phyloP scores from a whole-genome alignment of 2,329 filamentous ascomycete genomes.

The Achaetomium macrosporum region DNA sequence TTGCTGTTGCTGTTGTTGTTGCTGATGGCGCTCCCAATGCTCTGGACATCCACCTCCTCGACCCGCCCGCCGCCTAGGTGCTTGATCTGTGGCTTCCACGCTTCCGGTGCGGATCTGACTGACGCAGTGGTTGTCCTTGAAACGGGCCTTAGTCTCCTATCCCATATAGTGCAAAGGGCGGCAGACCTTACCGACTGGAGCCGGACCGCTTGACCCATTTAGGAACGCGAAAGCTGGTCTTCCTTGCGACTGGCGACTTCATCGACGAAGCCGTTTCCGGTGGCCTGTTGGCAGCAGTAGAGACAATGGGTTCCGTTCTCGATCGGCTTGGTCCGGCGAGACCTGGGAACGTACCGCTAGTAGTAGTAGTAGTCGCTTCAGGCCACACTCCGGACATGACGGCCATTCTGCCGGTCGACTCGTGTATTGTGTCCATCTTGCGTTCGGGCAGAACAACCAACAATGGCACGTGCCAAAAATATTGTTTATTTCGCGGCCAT shows the following conservation, averaged over 20 bases:
- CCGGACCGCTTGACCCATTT: constrained; percentile 23
- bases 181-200: constrained; percentile 15
- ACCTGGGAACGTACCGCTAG: too few species aligned
- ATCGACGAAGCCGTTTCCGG: background rate
- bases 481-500: too few species aligned
- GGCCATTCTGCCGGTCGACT: too few species aligned
- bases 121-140: background rate
- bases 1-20: background rate
- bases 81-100: constrained; percentile 15
- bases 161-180: background rate
- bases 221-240: constrained; percentile 15
- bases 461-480: too few species aligned
- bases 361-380: too few species aligned
- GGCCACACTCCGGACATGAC: too few species aligned
- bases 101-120: background rate
- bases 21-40: too few species aligned
- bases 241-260: constrained; percentile 5
- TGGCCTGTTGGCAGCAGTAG: too few species aligned
- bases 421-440: too few species aligned
- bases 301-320: too few species aligned
- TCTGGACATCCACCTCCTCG: background rate
- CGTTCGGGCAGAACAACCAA: too few species aligned
- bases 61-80: constrained; percentile 21
- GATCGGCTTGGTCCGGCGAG: too few species aligned
- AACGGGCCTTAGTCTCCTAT: background rate